Evolutionary conservation across 345 rosid species (phyloP).

Genomic region (Dovyalis caffra): DNA sequence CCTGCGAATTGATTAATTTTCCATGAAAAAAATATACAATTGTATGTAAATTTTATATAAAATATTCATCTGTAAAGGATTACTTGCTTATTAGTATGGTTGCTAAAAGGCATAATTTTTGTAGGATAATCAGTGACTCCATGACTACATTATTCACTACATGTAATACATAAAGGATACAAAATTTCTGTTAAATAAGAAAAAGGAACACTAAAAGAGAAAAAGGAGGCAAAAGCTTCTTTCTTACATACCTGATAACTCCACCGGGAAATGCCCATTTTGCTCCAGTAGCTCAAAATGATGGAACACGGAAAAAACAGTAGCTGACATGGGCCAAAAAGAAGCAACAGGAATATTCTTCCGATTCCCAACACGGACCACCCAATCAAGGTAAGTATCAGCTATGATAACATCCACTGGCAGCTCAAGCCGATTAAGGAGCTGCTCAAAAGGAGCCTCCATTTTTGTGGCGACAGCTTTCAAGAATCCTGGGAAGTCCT

Average conservation of each 20-base stretch:
- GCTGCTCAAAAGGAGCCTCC: constrained; percentile 20
- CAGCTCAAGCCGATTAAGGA: constrained; percentile 13
- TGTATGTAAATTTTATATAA: no score
- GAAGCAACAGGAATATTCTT: constrained; percentile 27
- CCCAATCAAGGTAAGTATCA: constrained; percentile 22
- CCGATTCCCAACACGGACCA: constrained; percentile 7
- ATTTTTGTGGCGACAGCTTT: constrained; percentile 18
- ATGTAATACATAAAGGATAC: no score
- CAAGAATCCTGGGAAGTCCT: constrained; percentile 12
- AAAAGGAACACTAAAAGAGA: neutral
- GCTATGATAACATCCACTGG: constrained; percentile 7
- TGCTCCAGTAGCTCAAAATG: constrained; percentile 17
- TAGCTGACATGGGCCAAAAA: constrained; percentile 24
- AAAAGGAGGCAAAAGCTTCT: neutral
- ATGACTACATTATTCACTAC: no score
- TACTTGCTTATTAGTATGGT: no score
- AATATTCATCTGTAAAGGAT: no score
- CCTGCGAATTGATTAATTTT: no score
- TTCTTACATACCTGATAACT: constrained; percentile 4
- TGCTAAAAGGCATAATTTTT: no score
- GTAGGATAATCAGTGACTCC: no score
- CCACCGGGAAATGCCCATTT: constrained; percentile 15
- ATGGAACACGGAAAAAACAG: constrained; percentile 15
- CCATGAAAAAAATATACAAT: no score
- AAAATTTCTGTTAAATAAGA: no score